A percentile compares a stretch with the other conserved stretches of the same genome.
These are phyloP conservation scores for Thozetella sp. DNA, from an alignment of 495 filamentous ascomycete species.

Conservation along the genomic window DNA sequence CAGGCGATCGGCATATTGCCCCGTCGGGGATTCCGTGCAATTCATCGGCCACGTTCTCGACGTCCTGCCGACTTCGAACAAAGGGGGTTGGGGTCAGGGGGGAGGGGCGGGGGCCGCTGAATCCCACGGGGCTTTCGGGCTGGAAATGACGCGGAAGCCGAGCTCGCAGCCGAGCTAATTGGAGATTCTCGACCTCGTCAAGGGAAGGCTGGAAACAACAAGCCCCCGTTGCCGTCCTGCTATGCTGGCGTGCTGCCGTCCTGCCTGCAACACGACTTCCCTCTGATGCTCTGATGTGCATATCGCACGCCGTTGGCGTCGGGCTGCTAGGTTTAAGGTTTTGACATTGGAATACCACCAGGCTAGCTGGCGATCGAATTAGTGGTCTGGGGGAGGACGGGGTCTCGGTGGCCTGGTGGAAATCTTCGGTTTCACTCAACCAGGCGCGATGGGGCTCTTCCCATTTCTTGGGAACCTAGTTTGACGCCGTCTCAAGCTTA, in stretches of 20 bases:
- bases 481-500: constrained; percentile 16
- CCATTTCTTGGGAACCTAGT: constrained; percentile 8
- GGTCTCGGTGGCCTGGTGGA: constrained; percentile 17
- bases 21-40: neutral
- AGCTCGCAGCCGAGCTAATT: no score
- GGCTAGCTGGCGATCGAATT: constrained; percentile 22
- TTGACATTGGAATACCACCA: constrained; percentile 12
- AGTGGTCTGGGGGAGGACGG: constrained; percentile 13
- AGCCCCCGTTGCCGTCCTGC: no score
- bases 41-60: neutral
- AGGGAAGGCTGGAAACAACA: no score
- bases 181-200: no score
- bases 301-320: neutral
- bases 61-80: neutral
- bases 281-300: no score
- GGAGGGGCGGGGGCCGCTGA: no score
- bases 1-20: neutral
- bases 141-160: no score
- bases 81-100: no score
- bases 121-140: no score
- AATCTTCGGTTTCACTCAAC: constrained; percentile 11
- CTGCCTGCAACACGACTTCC: no score
- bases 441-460: constrained; percentile 11
- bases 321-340: constrained; percentile 22
- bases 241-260: no score